Evolutionary conservation across 2,329 filamentous ascomycete genomes (phyloP), one percentile per base, ranked within the genome.

Genomic region (Bipolaris bicolor): DNA sequence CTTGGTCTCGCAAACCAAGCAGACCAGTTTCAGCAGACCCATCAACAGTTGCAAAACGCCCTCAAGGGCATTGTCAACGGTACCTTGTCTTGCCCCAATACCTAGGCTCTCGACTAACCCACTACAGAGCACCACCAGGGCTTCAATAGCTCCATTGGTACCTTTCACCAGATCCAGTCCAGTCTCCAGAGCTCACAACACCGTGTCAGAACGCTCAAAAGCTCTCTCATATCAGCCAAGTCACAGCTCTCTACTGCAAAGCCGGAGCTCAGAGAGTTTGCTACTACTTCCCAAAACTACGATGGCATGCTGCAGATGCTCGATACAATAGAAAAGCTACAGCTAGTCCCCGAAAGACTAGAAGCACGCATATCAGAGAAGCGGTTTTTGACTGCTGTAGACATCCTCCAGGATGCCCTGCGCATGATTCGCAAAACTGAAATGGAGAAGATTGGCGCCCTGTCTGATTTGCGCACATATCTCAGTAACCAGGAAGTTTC

Each of bases 111-210:
- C 37, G 61, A 56, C 39, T 50, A 50, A 24, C 10, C 29, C 5
- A 15, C 3, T 13, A 20, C 57, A 83, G 94, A 99, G 79, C 94
- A 99, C 73, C 94, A 99, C 73, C 95, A 99, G 77, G 96, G 95
- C 45, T 99, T 99, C 84, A 99, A 98, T 79, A 97, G 92, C 77
- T 97, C 94, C 49, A 98, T 99, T 62, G 95, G 94, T 76, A 98
- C 94, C 18, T 99, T 98, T 73, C 96, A 99, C 81, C 97, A 96
- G 78, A 99, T 99, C 60, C 95, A 99, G 76, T 87, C 88, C 50
- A 97, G 92, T 77, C 95, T 99, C 64, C 90, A 94, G 69, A 83
- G 86, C 49, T 97, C 92, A 15, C 95, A 99, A 77, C 88, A 88
- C 69, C 88, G 92, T 58, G 91, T 99, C 52, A 87, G 94, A 57